Base-by-base conservation (phyloP, 352 stramenopile genomes). In the Pythium phragmitis region DNA sequence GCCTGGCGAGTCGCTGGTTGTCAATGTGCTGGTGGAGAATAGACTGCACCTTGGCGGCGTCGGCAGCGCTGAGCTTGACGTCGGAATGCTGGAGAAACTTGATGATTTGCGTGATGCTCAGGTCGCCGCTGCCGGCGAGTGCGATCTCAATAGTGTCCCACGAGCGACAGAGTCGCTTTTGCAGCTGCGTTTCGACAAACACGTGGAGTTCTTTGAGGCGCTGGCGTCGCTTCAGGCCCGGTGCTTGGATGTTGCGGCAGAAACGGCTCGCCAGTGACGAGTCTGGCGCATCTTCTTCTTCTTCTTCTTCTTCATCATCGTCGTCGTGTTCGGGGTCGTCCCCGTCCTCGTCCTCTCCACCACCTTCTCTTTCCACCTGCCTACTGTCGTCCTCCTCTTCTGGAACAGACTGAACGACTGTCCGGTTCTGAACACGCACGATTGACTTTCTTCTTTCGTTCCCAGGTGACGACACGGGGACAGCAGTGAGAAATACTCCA, bases 61-160 rank as follows among this genome's bases (percentile, higher is more conserved):
- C 80, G 7, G 62, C 65, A 0, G 70, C 66, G 26, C 79, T 82
- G 36, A 91, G 61, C n/a, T 91, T 77, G 1, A 90, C 76, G 48
- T 89, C 80, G 3, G 82, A 91, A 43, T 79, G 69, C 43, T 88
- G 77, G 14, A 91, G 58, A 39, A 91, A 89, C 43, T 91, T 90
- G 39, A 87, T 65, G 54, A 91, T 87, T 50, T 91, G 82, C 1
- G 72, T 57, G 6, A 81, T 60, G 0, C 75, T 87, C 63, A 91
- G 82, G n/a, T 89, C 79, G 0, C 80, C 80, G 48, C 79, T 88
- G 1, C 79, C 79, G 0, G 75, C 68, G 57, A 91, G 85, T 28
- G 82, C 79, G 52, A 87, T 79, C 63, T 91, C 79, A 55, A 91
- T 90, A 3, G 77, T 85, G 43, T 88, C 82, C 82, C 80, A 90